phyloP scores from a whole-genome alignment of 139 green algal genomes.

The Monoraphidium neglectum region DNA sequence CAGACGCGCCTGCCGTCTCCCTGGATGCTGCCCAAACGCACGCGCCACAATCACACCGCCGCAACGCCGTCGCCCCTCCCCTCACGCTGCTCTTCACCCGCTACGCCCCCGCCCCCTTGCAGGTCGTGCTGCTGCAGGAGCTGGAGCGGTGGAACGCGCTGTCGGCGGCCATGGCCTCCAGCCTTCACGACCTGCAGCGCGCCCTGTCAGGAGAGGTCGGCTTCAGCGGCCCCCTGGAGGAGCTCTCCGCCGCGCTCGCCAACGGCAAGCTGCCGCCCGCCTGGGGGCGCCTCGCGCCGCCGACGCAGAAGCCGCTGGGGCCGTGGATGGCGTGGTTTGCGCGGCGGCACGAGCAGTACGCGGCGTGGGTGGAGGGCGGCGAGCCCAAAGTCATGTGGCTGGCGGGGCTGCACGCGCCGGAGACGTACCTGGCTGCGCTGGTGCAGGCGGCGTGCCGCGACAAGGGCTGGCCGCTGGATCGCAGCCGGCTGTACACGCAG shows the following conservation, averaged over 20 bases:
- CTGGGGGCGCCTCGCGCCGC: slow-evolving; percentile 74
- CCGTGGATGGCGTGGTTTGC: slow-evolving; percentile 86
- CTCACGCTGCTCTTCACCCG: slow-evolving; percentile 68
- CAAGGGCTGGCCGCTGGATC: slow-evolving; percentile 86
- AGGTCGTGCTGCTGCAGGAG: slow-evolving; percentile 85
- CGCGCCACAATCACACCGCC: too few species aligned
- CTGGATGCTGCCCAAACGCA: too few species aligned
- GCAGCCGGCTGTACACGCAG: slow-evolving; percentile 81
- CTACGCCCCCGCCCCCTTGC: slow-evolving; percentile 59
- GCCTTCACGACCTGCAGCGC: slow-evolving; percentile 72
- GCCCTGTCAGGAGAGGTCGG: slow-evolving; percentile 83
- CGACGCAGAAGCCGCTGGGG: slow-evolving; percentile 80
- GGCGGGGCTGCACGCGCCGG: slow-evolving; percentile 78
- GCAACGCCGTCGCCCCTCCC: too few species aligned
- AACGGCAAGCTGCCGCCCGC: slow-evolving; percentile 79
- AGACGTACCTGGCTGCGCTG: slow-evolving; percentile 89
- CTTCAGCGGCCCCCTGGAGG: slow-evolving; percentile 76
- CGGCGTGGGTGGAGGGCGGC: slow-evolving; percentile 72
- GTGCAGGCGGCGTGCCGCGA: slow-evolving; percentile 82
- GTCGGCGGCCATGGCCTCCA: slow-evolving; percentile 62
- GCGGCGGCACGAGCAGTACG: slow-evolving; percentile 60
- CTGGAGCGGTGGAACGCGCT: slow-evolving; percentile 81
- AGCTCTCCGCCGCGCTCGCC: slow-evolving; percentile 67
- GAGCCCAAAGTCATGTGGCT: slow-evolving; percentile 89
- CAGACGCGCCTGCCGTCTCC: too few species aligned